phyloP scores from a whole-genome alignment of 1,139 yeast genomes.

The Blastobotrys malaysiensis region DNA sequence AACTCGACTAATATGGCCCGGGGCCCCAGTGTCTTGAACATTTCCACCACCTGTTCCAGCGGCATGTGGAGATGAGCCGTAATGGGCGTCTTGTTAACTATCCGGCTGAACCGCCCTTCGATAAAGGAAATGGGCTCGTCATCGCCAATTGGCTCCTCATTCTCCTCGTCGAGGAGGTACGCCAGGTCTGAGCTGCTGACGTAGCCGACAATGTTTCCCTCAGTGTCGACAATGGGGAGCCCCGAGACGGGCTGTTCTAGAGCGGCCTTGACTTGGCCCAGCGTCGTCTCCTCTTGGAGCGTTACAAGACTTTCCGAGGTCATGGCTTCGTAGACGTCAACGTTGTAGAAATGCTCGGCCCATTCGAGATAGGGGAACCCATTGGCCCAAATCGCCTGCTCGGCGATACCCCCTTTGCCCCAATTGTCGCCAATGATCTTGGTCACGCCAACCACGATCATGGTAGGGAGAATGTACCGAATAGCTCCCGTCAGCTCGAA shows the following conservation, averaged over 20 bases:
- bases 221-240: conserved; percentile 27
- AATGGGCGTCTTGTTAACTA: conserved; percentile 59
- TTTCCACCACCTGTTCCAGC: conserved; percentile 57
- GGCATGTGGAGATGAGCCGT: conserved; percentile 51
- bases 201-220: conserved; percentile 29
- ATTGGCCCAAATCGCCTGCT: conserved; percentile 84
- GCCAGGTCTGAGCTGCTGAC: conserved; percentile 34
- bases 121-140: not conserved
- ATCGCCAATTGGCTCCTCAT: not conserved
- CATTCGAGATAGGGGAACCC: conserved; percentile 85
- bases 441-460: conserved; percentile 94
- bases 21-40: conserved; percentile 80
- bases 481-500: conserved; percentile 96
- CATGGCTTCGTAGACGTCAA: conserved; percentile 63
- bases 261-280: conserved; percentile 2
- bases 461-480: conserved; percentile 84
- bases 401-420: conserved; percentile 89
- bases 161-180: conserved; percentile 4
- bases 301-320: conserved; percentile 43
- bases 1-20: conserved; percentile 62
- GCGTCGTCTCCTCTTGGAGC: conserved; percentile 4
- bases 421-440: conserved; percentile 67
- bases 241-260: conserved; percentile 49
- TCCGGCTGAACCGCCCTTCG: conserved; percentile 16
- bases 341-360: conserved; percentile 56